A percentile compares a stretch with the other conserved stretches of the same genome.
Conservation (phyloP, 352 stramenopile genomes). For the Phytophthora palmivora region DNA sequence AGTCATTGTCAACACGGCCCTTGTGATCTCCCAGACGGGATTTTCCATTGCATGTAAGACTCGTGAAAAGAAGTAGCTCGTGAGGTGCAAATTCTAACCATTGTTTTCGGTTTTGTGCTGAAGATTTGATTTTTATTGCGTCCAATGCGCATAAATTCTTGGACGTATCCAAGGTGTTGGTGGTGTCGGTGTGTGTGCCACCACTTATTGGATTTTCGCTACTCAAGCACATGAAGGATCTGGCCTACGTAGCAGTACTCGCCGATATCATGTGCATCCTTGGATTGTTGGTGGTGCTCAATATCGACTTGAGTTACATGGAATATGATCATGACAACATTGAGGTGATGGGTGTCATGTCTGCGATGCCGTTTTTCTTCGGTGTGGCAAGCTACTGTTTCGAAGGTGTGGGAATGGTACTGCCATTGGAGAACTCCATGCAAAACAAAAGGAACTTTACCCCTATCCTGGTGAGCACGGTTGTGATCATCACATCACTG, state of each 20-base stretch:
- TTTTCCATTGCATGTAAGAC: conserved; percentile 89
- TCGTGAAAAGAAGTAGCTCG: not conserved
- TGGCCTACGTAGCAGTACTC: conserved; percentile 89
- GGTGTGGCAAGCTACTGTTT: conserved; percentile 92
- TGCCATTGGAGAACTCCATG: conserved; percentile 91
- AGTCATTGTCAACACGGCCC: conserved; percentile 80
- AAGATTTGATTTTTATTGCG: conserved; percentile 93
- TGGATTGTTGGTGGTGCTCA: conserved; percentile 84
- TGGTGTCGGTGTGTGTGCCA: conserved; percentile 66
- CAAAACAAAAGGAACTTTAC: conserved; percentile 79
- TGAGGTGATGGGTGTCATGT: conserved; percentile 66
- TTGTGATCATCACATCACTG: conserved; percentile 87
- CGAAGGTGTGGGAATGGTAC: conserved; percentile 90
- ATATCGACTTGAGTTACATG: conserved; percentile 84
- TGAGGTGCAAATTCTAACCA: not conserved
- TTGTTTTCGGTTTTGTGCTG: not conserved
- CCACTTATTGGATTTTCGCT: conserved; percentile 84
- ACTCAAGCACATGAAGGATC: conserved; percentile 87
- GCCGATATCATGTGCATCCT: conserved; percentile 91
- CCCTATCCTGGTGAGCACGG: conserved; percentile 66
- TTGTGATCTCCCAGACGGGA: conserved; percentile 88
- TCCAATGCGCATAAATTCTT: conserved; percentile 87
- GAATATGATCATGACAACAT: conserved; percentile 53
- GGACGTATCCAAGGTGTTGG: conserved; percentile 55
- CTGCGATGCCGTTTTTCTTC: conserved; percentile 88